Evolutionary conservation across 768 basidiomycete species (phyloP), one percentile per base, ranked within the genome.

Genomic region (Lactifluus pinguis): DNA sequence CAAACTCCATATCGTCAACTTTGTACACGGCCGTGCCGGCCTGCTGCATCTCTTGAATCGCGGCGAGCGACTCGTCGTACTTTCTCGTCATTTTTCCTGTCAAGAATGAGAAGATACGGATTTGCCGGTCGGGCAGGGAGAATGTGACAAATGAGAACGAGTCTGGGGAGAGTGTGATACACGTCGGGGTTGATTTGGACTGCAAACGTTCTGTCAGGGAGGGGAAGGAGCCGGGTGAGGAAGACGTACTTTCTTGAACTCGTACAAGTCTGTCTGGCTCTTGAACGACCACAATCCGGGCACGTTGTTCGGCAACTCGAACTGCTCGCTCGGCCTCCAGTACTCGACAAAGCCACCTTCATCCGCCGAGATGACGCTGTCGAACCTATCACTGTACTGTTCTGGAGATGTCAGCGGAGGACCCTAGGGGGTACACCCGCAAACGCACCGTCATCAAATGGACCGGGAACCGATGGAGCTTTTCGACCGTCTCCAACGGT

Each of bases 1-100:
- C 94, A 69, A 99, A 98, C 72, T 99, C 97, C 97, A 99, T 99
- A 73, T 98, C 94, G 56, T 99, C 97, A 17, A 98, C 84, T 67
- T 84, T 87, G 73, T 88, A 91, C 19, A 92, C 82, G 0, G 91
- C 88, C 4, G 97, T 97, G 1, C 94, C 95, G 1, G 94, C 95
- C 72, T 98, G 97, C 71, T 99, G 97, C 94, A 99, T 98, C 72
- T 98, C 95, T 70, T 95, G 92, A 42, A 95, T 89, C 0, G 97
- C 95, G 32, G 82, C 76, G 6, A 98, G 79, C 0, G 90, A 92
- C 73, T 99, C 97, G 64, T 99, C 97, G 71, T 98, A 99, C 70
- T 91, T 92, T 19, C 95, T 85, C 15, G 83, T 85, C 65, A 98
- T 76, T 69, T 95, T 97, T 7, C 92, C 97, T 0, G 83, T 81